Evolutionary conservation across 108 stramenopile genomes (phyloP).

Genomic region (Skeletonema menzelii): DNA sequence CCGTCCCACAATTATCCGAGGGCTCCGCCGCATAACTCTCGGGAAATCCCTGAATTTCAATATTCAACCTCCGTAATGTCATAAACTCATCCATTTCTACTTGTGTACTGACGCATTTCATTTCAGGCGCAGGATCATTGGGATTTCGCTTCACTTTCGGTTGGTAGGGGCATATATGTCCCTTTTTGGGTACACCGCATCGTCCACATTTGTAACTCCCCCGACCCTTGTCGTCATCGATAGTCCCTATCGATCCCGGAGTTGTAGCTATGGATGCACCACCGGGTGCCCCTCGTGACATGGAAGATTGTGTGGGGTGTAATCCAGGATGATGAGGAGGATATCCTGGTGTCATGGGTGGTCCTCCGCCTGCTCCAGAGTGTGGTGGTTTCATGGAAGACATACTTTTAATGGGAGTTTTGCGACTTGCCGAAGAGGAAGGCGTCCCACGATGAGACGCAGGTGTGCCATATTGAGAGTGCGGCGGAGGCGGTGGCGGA

Average conservation of each 20-base stretch:
- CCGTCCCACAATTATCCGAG: conserved; percentile 39
- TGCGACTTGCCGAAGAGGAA: background rate
- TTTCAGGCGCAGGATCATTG: conserved; percentile 82
- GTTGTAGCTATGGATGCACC: conserved; percentile 5
- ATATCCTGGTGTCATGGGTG: conserved; percentile 7
- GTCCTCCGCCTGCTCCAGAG: background rate
- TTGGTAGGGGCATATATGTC: conserved; percentile 93
- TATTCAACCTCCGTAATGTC: conserved; percentile 82
- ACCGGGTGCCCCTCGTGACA: background rate
- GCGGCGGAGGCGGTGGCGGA: conserved; percentile 1
- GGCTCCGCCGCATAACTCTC: conserved; percentile 85
- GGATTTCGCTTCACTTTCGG: conserved; percentile 81
- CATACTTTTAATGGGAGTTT: conserved; percentile 1
- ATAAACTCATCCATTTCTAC: conserved; percentile 93
- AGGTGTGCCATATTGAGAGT: background rate
- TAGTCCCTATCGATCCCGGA: conserved; percentile 22
- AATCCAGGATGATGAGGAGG: conserved; percentile 1
- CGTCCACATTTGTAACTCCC: conserved; percentile 86
- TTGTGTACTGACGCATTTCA: conserved; percentile 83
- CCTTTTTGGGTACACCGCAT: conserved; percentile 92
- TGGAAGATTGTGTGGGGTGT: conserved; percentile 6
- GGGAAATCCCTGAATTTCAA: conserved; percentile 89
- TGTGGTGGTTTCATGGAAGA: background rate
- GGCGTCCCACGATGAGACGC: background rate
- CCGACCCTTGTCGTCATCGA: conserved; percentile 76